Percentiles rank a stretch among this genome's conserved stretches.
These are phyloP conservation scores for Pichia heedii DNA, from an alignment of 805 yeast species.

Conservation along the genomic window DNA sequence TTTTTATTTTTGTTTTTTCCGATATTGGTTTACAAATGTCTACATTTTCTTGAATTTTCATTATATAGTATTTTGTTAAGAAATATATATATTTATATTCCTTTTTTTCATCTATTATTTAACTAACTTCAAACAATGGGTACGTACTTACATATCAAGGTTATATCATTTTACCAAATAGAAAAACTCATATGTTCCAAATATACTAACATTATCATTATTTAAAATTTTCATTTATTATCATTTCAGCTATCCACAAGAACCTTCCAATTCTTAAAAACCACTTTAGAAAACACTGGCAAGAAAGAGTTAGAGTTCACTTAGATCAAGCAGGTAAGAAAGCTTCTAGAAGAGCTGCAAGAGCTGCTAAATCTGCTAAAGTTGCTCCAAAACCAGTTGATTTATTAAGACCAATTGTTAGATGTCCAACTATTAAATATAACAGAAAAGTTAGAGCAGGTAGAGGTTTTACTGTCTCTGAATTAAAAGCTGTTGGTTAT, in stretches of 20 bases:
- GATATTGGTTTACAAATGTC: no score
- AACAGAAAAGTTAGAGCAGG: constrained; percentile 99
- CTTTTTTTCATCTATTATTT: no score
- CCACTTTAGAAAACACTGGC: constrained; percentile 99
- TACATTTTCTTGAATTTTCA: no score
- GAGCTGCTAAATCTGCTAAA: constrained; percentile 89
- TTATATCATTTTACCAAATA: no score
- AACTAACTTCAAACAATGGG: no score
- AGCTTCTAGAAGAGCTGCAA: constrained; percentile 91
- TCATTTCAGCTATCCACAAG: constrained; percentile 79
- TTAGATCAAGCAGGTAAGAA: constrained; percentile 99
- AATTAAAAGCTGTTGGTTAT: constrained; percentile 95
- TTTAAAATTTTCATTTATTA: neutral
- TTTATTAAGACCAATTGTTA: constrained; percentile 91
- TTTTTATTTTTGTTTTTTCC: no score
- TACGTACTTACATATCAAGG: neutral
- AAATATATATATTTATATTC: no score
- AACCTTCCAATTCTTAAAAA: constrained; percentile 98
- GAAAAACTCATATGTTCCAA: no score
- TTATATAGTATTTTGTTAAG: no score
- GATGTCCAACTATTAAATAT: constrained; percentile 98
- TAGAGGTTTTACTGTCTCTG: constrained; percentile 97
- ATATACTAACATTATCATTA: constrained; percentile 14
- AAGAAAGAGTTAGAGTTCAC: constrained; percentile 98
- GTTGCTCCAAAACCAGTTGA: constrained; percentile 98